Evolutionary conservation across 1,284 basidiomycete genomes (phyloP), one percentile per base, ranked within the genome.

Genomic region (Ustilago nuda): DNA sequence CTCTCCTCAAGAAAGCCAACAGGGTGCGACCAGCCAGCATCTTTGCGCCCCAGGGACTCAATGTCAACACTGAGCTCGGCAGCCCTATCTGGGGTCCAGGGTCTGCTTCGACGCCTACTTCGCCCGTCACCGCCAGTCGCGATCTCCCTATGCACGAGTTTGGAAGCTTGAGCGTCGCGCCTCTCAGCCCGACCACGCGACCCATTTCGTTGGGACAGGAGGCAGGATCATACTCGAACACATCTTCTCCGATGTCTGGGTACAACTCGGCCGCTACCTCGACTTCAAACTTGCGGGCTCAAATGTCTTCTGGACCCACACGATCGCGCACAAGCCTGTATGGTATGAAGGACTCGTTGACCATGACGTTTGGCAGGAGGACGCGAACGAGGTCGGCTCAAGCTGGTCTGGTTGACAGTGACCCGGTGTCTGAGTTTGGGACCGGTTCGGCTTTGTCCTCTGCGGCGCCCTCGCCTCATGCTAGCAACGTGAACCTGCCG

Each of bases 271-370:
- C 70, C 5, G 55, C 46, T 36, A 72, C 61, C 48, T 77, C 70
- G 23, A 41, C 60, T 5, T 43, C 27, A 23, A 77, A 72, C 30
- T 50, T 72, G 59, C 59, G 64, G 8, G 33, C 60, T 30, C 50
- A 54, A 6, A 51, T 57, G 12, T 32, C 52, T 12, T 61, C 60
- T 11, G 45, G 66, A 58, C 61, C 69, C 39, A 37, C 58, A 17
- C 71, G 71, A 39, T 64, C 65, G 23, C 63, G 71, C 51, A 54
- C 56, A 27, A 70, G 63, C 59, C 51, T 73, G n/a, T 68, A 73
- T 50, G 67, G 75, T 35, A 66, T 74, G 61, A 70, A 61, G 52
- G 75, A 78, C 13, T 64, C 75, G n/a, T 56, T 78, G 23, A 62
- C 71, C 13, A 68, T 65, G 53, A 62, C 75, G 4, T 78, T 78